Evolutionary conservation across 2,329 filamentous ascomycete species (phyloP).

Genomic region (Ophiostoma piceae): DNA sequence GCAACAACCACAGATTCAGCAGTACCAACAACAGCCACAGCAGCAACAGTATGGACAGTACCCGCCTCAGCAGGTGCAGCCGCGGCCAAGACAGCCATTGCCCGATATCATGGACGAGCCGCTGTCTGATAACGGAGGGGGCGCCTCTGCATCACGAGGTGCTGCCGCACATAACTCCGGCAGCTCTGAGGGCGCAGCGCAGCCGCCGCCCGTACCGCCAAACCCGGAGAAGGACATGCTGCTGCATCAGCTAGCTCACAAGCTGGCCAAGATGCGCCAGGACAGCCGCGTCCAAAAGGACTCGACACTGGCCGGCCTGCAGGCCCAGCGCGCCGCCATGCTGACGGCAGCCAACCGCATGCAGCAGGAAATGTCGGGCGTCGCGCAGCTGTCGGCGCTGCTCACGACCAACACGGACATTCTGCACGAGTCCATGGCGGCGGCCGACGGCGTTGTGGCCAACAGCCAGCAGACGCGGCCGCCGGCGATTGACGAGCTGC

Average conservation of each 20-base stretch:
- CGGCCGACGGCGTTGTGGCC: conserved; percentile 72
- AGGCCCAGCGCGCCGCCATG: conserved; percentile 75
- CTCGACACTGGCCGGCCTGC: conserved; percentile 67
- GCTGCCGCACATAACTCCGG: conserved; percentile 28
- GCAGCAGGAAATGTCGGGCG: conserved; percentile 65
- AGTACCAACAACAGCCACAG: conserved; percentile 31
- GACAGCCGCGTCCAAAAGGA: conserved; percentile 66
- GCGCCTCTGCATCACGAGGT: conserved; percentile 40
- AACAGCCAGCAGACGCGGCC: conserved; percentile 62
- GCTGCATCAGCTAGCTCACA: conserved; percentile 66
- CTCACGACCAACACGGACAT: conserved; percentile 73
- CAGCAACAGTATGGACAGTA: conserved; percentile 27
- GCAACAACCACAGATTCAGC: conserved; percentile 27
- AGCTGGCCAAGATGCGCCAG: conserved; percentile 63
- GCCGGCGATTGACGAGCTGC: conserved; percentile 79
- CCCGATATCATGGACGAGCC: conserved; percentile 54
- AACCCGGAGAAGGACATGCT: conserved; percentile 94
- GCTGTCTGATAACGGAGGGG: conserved; percentile 37
- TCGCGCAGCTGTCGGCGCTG: conserved; percentile 65
- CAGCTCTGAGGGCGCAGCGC: conserved; percentile 33
- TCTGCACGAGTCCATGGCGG: conserved; percentile 67
- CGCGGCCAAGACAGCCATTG: conserved; percentile 39
- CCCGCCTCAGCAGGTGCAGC: conserved; percentile 33
- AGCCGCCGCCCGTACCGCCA: conserved; percentile 78
- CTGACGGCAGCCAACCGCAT: conserved; percentile 62